phyloP scores from a whole-genome alignment of 1,139 yeast species.

The Candida dubliniensis region DNA sequence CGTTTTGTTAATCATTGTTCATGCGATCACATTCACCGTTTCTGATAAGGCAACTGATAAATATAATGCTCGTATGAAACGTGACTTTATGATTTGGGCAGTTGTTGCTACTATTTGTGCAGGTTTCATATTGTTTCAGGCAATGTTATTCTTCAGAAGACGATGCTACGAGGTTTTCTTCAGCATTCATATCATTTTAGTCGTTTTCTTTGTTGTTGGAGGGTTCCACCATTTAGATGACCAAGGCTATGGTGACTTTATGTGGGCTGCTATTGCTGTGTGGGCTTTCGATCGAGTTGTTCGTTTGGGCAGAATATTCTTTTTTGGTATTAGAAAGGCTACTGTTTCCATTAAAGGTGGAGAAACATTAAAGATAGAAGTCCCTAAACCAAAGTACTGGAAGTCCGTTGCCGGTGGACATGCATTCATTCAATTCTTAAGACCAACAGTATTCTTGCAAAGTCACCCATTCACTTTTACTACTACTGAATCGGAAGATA shows the following conservation, averaged over 20 bases:
- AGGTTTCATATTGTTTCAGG: slow-evolving; percentile 33
- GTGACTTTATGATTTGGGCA: slow-evolving; percentile 48
- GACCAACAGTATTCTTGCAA: slow-evolving; percentile 39
- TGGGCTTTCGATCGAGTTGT: slow-evolving; percentile 43
- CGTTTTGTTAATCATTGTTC: slow-evolving; percentile 23
- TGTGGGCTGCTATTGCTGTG: slow-evolving; percentile 37
- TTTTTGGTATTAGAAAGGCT: slow-evolving; percentile 39
- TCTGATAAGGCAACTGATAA: slow-evolving; percentile 13
- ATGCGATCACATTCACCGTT: slow-evolving; percentile 24
- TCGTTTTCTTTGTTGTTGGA: slow-evolving; percentile 36
- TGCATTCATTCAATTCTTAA: slow-evolving; percentile 49
- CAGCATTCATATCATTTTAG: slow-evolving; percentile 37
- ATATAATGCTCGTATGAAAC: slow-evolving; percentile 16
- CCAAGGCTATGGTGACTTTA: slow-evolving; percentile 36
- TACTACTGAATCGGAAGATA: slow-evolving; percentile 20
- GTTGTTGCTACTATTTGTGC: slow-evolving; percentile 35
- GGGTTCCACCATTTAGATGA: slow-evolving; percentile 37
- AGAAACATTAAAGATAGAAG: slow-evolving; percentile 39
- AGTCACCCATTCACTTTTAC: slow-evolving; percentile 37
- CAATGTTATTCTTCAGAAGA: slow-evolving; percentile 37
- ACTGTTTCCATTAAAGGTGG: slow-evolving; percentile 33
- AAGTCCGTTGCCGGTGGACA: slow-evolving; percentile 47
- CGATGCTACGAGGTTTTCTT: slow-evolving; percentile 42
- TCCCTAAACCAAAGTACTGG: slow-evolving; percentile 41
- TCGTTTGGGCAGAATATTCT: slow-evolving; percentile 28